Evolutionary conservation across 257 asterid species (phyloP).

Genomic region (Knoxia roxburghii): DNA sequence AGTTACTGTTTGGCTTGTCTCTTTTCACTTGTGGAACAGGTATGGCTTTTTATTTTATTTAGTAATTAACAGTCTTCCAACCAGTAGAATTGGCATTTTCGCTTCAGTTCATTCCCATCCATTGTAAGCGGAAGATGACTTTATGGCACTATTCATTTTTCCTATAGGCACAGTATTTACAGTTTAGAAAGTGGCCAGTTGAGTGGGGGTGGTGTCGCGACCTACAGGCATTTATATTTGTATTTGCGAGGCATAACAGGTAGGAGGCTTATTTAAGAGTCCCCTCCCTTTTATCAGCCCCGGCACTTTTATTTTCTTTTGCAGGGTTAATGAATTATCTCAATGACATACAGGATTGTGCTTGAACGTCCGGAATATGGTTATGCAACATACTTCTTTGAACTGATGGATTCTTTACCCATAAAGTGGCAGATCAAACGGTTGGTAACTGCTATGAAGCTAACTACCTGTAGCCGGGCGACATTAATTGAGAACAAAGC

Average conservation of each 20-base stretch:
- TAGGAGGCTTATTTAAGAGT: slow-evolving; percentile 15
- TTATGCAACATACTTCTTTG: slow-evolving; percentile 89
- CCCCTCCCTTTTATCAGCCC: background rate
- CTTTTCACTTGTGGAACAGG: slow-evolving; percentile 95
- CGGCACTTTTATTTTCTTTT: slow-evolving; percentile 5
- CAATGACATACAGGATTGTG: slow-evolving; percentile 63
- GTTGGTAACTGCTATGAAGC: slow-evolving; percentile 76
- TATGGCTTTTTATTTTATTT: slow-evolving; percentile 19
- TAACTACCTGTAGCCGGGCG: slow-evolving; percentile 70
- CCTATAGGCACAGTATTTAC: slow-evolving; percentile 65
- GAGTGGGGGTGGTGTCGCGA: slow-evolving; percentile 99
- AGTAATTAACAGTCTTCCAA: background rate
- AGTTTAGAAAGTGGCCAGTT: slow-evolving; percentile 77
- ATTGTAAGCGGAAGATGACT: background rate
- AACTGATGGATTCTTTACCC: slow-evolving; percentile 51
- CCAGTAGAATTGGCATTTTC: background rate
- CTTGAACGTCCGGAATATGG: slow-evolving; percentile 99
- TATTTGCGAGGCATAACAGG: slow-evolving; percentile 92
- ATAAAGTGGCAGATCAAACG: slow-evolving; percentile 80
- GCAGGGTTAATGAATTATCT: slow-evolving; percentile 8
- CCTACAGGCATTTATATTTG: slow-evolving; percentile 87
- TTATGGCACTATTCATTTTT: background rate
- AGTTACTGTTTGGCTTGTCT: slow-evolving; percentile 82
- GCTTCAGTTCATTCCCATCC: background rate
- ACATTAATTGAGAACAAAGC: slow-evolving; percentile 66